A percentile compares a stretch with the other conserved stretches of the same genome.
phyloP scores from a whole-genome alignment of 768 basidiomycete species.

The Porpolomopsis calyptriformis region DNA sequence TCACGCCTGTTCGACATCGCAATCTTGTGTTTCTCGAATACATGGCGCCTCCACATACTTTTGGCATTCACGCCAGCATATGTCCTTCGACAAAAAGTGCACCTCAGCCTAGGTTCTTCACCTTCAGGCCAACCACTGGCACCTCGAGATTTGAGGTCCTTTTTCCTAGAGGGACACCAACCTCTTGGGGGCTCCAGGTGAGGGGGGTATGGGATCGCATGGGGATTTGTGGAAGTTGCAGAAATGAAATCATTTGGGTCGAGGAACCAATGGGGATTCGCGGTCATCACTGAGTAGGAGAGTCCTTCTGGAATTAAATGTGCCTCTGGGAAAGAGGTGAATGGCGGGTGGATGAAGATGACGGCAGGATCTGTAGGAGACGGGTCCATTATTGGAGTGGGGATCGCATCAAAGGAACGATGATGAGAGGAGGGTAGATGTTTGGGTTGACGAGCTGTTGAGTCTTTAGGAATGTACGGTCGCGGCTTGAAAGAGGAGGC shows the following conservation, averaged over 20 bases:
- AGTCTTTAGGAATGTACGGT: conserved; percentile 42
- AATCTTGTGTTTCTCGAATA: conserved; percentile 84
- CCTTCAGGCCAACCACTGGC: conserved; percentile 70
- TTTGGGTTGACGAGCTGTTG: conserved; percentile 19
- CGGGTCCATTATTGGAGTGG: conserved; percentile 56
- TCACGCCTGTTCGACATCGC: conserved; percentile 83
- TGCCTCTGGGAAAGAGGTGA: conserved; percentile 53
- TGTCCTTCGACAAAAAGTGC: conserved; percentile 75
- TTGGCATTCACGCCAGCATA: conserved; percentile 84
- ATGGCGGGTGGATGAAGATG: conserved; percentile 68
- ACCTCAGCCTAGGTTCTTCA: conserved; percentile 67
- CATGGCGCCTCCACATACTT: conserved; percentile 85
- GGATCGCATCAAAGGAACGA: conserved; percentile 32
- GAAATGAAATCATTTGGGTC: conserved; percentile 54
- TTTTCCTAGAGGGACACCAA: conserved; percentile 82
- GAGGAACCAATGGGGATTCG: conserved; percentile 73
- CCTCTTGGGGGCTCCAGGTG: conserved; percentile 75
- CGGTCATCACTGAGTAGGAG: conserved; percentile 60
- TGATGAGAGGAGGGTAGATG: conserved; percentile 21
- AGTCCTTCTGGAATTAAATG: conserved; percentile 55
- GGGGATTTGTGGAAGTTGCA: conserved; percentile 33
- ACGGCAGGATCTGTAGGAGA: conserved; percentile 52
- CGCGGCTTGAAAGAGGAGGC: conserved; percentile 55
- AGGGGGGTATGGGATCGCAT: conserved; percentile 61
- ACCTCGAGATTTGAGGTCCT: conserved; percentile 60